Percentiles rank a stretch among this genome's conserved stretches.
phyloP scores from a whole-genome alignment of 2,329 filamentous ascomycete genomes.

The Claviceps spartinae region DNA sequence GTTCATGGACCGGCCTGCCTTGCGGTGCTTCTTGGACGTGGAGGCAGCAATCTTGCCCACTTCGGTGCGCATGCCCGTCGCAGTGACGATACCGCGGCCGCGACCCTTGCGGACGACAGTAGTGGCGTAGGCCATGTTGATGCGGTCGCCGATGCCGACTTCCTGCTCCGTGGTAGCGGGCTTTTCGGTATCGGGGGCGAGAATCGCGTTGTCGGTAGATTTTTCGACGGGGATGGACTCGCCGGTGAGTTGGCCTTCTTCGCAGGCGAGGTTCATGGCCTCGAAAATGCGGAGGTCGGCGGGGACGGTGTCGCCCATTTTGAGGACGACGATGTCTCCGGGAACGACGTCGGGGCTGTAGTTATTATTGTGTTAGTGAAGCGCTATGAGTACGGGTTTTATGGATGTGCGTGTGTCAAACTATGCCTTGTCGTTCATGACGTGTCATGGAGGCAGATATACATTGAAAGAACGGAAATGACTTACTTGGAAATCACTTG shows the following conservation, averaged over 20 bases:
- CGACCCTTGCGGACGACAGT: conserved; percentile 61
- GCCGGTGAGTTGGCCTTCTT: conserved; percentile 65
- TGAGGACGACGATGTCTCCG: conserved; percentile 56
- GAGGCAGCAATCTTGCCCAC: conserved; percentile 55
- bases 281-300: conserved; percentile 59
- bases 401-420: neutral
- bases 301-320: conserved; percentile 61
- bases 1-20: conserved; percentile 40
- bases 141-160: conserved; percentile 55
- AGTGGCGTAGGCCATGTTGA: conserved; percentile 64
- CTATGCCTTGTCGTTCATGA: too few species aligned
- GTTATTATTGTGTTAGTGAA: neutral
- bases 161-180: conserved; percentile 30
- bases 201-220: conserved; percentile 36
- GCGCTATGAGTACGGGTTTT: neutral
- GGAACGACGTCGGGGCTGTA: conserved; percentile 48
- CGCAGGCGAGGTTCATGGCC: conserved; percentile 65
- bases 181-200: conserved; percentile 31
- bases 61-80: conserved; percentile 59
- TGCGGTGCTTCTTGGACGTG: conserved; percentile 37
- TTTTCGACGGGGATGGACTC: conserved; percentile 63
- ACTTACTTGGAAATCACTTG: conserved; percentile 44
- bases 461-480: neutral
- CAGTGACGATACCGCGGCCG: conserved; percentile 57
- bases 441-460: too few species aligned